phyloP scores from a whole-genome alignment of 2,329 filamentous ascomycete species.

The Exophiala aquamarina region DNA sequence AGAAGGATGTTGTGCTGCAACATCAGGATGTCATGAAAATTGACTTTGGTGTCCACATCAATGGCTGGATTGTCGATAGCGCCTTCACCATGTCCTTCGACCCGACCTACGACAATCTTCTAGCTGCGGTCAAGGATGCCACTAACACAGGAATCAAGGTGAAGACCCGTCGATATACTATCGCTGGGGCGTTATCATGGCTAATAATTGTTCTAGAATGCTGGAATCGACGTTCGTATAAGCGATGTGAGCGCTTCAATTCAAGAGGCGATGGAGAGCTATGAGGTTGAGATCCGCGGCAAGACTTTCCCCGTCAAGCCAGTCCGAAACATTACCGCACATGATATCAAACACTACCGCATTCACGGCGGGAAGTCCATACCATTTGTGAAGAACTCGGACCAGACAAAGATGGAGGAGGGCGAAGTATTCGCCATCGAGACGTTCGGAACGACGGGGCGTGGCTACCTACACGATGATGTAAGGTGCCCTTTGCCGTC shows the following conservation, averaged over 20 bases:
- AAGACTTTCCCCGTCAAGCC: slow-evolving; percentile 56
- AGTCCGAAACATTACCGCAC: slow-evolving; percentile 55
- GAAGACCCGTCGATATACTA: slow-evolving; percentile 10
- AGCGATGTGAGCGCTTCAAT: slow-evolving; percentile 58
- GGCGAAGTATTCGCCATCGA: slow-evolving; percentile 61
- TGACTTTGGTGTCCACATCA: slow-evolving; percentile 79
- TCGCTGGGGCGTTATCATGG: too few species aligned
- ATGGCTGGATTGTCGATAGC: slow-evolving; percentile 76
- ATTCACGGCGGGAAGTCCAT: slow-evolving; percentile 59
- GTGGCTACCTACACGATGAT: slow-evolving; percentile 50
- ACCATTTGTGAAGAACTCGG: slow-evolving; percentile 54
- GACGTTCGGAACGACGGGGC: slow-evolving; percentile 58
- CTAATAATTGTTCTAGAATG: slow-evolving; percentile 35
- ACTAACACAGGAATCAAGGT: slow-evolving; percentile 62
- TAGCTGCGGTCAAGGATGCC: slow-evolving; percentile 71
- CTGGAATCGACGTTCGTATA: slow-evolving; percentile 57
- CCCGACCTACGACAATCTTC: slow-evolving; percentile 70
- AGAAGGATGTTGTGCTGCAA: slow-evolving; percentile 69
- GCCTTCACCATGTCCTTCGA: slow-evolving; percentile 80
- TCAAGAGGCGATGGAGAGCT: slow-evolving; percentile 63
- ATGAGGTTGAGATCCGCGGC: slow-evolving; percentile 57
- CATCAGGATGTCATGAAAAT: slow-evolving; percentile 78
- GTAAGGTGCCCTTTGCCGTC: slow-evolving; percentile 30
- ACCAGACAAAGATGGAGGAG: slow-evolving; percentile 57
- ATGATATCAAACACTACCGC: slow-evolving; percentile 54